These are phyloP conservation scores for Xerocomellus intermedius DNA, from an alignment of 768 basidiomycete species.

Conservation along the genomic window DNA sequence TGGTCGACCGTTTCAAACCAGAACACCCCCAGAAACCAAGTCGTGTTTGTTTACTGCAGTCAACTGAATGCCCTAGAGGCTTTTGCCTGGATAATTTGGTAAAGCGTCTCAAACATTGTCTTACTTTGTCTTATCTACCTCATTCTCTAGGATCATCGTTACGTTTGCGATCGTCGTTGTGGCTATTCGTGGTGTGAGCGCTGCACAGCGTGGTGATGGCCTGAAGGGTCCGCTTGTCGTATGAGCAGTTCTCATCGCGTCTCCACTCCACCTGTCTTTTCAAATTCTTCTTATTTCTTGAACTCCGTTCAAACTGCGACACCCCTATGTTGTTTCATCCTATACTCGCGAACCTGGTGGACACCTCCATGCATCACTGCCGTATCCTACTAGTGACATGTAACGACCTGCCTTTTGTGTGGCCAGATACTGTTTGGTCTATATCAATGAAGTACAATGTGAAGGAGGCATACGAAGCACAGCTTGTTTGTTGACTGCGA, in stretches of 20 bases:
- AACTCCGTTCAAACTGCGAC: slow-evolving; percentile 12
- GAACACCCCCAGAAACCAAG: slow-evolving; percentile 35
- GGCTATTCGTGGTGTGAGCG: slow-evolving; percentile 56
- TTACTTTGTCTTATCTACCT: not conserved
- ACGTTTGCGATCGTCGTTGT: slow-evolving; percentile 60
- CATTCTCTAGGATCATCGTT: slow-evolving; percentile 51
- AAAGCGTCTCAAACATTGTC: not conserved
- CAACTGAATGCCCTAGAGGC: slow-evolving; percentile 75
- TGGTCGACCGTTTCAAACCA: not conserved
- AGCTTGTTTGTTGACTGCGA: no score
- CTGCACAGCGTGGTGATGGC: slow-evolving; percentile 67
- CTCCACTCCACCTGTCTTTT: slow-evolving; percentile 6
- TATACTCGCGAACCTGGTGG: not conserved
- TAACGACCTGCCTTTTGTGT: not conserved
- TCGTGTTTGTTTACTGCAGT: slow-evolving; percentile 59
- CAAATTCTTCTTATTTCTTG: not conserved
- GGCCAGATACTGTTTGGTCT: slow-evolving; percentile 8
- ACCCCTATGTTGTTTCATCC: slow-evolving; percentile 7
- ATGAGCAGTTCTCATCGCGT: slow-evolving; percentile 10
- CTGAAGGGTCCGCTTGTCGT: slow-evolving; percentile 53
- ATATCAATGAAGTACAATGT: no score
- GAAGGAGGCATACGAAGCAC: no score
- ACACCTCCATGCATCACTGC: slow-evolving; percentile 7
- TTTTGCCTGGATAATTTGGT: slow-evolving; percentile 79
- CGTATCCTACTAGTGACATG: not conserved